Evolutionary conservation across 2,329 filamentous ascomycete species (phyloP), one percentile per base, ranked within the genome.

Genomic region (Colletotrichum liaoningense): DNA sequence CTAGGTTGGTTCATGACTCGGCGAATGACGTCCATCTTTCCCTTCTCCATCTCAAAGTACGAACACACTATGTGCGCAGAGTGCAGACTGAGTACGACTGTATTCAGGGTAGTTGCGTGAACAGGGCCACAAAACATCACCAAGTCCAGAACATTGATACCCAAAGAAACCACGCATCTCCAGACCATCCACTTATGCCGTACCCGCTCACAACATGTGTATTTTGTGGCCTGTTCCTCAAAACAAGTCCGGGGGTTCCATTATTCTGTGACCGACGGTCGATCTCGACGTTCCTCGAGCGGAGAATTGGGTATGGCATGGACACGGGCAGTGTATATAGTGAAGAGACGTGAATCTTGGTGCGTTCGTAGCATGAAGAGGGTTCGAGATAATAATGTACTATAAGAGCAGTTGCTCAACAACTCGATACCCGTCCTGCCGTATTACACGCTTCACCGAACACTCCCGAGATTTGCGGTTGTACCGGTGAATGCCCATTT

Each of bases 181-280:
- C 70, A 73, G 70, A 64, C 70, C 66, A 73, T 60, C 70, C 70
- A 73, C 70, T 59, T 65, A 30, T 46, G 54, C 46, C 12, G 59
- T 63, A 69, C 59, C 67, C 67, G 59, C 59, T 26, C 58, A 22
- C 19, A 49, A 49, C 42, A 49, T 49, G 3, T 64, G 14, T 19
- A 52, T 63, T 63, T 49, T 42, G 58, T 69, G 38, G 58, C 42
- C 52, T 63, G 24, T 68, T 55, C 55, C 63, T 67, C 42, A 26
- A 30, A 30, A 56, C 9, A 42, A 46, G 12, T 60, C 57, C 16
- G 68, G 56, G 56, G 42, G n/a, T 30, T 57, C 42, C 2, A 35
- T 28, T 42, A 26, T 42, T 35, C 55, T 70, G 63, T 42, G n/a
- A 38, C 42, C 7, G n/a, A 24, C 42, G n/a, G 38, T 30, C 5